Evolutionary conservation across 805 yeast genomes (phyloP).

Genomic region (Hanseniaspora thailandica): DNA sequence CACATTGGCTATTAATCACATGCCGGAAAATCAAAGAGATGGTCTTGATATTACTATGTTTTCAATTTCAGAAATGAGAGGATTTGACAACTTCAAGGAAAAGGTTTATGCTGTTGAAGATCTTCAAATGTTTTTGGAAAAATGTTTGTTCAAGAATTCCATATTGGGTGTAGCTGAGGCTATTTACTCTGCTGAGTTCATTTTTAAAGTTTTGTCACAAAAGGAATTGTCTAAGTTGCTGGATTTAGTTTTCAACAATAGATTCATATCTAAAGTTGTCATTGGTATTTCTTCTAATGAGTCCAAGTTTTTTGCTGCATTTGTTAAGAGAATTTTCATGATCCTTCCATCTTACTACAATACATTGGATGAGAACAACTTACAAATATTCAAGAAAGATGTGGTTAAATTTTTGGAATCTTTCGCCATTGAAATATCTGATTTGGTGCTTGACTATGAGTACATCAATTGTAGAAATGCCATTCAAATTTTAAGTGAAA

Average conservation of each 20-base stretch:
- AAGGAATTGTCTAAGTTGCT: constrained; percentile 34
- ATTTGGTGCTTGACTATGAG: constrained; percentile 6
- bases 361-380: background rate
- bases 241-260: constrained; percentile 35
- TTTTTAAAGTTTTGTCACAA: constrained; percentile 38
- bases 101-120: constrained; percentile 19
- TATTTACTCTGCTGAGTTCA: constrained; percentile 49
- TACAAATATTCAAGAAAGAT: background rate
- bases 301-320: constrained; percentile 29
- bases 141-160: constrained; percentile 64
- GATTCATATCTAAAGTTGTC: constrained; percentile 57
- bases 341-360: background rate
- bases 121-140: constrained; percentile 37
- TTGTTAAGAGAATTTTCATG: constrained; percentile 21
- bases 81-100: background rate
- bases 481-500: constrained; percentile 3
- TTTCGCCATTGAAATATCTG: constrained; percentile 2
- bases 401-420: background rate
- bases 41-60: background rate
- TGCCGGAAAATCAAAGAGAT: background rate
- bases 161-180: constrained; percentile 78
- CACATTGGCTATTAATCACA: background rate
- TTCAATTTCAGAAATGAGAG: background rate
- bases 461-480: constrained; percentile 8
- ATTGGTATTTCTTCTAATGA: constrained; percentile 62